Base-by-base conservation (phyloP, 1,284 basidiomycete species). In the Ceratobasidium sp. region DNA sequence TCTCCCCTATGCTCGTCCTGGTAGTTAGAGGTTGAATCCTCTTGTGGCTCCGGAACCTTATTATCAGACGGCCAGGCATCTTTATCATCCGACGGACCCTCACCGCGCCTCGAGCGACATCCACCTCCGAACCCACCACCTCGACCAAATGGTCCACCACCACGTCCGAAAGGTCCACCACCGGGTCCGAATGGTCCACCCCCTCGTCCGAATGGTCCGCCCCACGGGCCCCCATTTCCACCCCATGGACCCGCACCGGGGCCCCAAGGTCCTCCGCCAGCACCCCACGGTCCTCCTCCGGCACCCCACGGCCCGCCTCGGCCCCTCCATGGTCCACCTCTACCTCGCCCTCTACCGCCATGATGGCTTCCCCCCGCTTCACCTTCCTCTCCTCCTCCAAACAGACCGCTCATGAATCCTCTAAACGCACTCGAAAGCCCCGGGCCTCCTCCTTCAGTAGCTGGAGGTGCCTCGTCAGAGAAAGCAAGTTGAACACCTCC, bases 361-460 rank as follows among this genome's bases (percentile, higher is more conserved):
- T 14, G 23, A 2, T 43, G 8, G 23, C 58, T 46, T 26, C 58
- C 23, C 35, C 11, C 35, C 18, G 28, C 26, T 7, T 32, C 32
- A 23, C 59, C 26, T 23, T 49, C 66, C 11, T 55, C 52, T 13
- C 66, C 66, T n/a, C 52, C 50, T 11, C 64, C 66, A 35, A 69
- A 69, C 23, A 69, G 46, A 18, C 54, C 52, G 21, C 41, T 46
- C 66, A 69, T 69, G n/a, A 69, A 69, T 16, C 54, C 66, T 26
- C 38, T 16, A 32, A 64, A 50, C 14, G 35, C 35, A 13, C 16
- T 18, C 18, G n/a, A 35, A 28, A 58, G 46, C n/a, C 52, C 52
- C 16, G 38, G 41, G 38, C 52, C 23, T 6, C 44, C 43, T 9
- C 32, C 23, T 13, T 6, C 21, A 18, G 9, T 30, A 8, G 49